Evolutionary conservation across 352 stramenopile genomes (phyloP).

Genomic region (Elongisporangium prolatum): DNA sequence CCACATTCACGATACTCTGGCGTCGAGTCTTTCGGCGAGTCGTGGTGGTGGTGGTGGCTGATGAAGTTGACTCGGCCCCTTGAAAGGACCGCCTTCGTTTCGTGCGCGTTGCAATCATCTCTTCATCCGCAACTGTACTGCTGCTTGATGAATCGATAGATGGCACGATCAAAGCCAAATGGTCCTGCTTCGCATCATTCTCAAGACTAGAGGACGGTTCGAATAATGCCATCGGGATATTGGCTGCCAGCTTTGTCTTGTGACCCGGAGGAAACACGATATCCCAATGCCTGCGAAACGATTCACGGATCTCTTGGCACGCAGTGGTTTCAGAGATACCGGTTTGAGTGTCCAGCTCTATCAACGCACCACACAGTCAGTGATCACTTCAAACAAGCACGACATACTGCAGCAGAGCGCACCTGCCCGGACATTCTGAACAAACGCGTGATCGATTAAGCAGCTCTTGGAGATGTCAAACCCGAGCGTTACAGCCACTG

Average conservation of each 20-base stretch:
- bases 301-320: background rate
- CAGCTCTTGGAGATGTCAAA: constrained; percentile 35
- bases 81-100: constrained; percentile 7
- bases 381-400: background rate
- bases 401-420: background rate
- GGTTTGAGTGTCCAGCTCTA: background rate
- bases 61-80: background rate
- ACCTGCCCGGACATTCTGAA: background rate
- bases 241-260: background rate
- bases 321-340: background rate
- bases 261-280: background rate
- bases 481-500: constrained; percentile 19
- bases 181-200: background rate
- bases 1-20: constrained; percentile 30
- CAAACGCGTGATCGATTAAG: constrained; percentile 30
- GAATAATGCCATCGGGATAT: too few relatives aligned
- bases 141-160: background rate
- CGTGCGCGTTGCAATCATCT: background rate
- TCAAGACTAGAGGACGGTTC: background rate
- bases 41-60: background rate
- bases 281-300: background rate
- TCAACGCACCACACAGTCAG: background rate
- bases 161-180: background rate
- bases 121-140: background rate
- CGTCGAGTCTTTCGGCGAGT: constrained; percentile 20